These are phyloP conservation scores for Sporothrix protearum DNA, from an alignment of 2,329 filamentous ascomycete species.

Conservation along the genomic window DNA sequence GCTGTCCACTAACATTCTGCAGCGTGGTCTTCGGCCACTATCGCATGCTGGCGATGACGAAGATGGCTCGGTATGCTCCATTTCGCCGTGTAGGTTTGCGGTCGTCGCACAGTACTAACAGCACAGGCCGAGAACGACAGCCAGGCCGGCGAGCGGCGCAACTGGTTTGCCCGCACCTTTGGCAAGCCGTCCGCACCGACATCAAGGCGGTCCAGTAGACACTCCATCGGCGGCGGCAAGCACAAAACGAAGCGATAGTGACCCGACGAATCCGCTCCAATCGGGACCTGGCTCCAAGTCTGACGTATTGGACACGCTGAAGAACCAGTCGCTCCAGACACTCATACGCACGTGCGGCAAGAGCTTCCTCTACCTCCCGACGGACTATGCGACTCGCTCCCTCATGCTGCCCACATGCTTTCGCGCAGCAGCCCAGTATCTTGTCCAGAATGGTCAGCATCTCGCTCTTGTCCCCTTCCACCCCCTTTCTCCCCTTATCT, in stretches of 20 bases:
- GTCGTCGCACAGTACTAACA: background rate
- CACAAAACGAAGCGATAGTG: constrained; percentile 56
- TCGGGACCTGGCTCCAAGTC: constrained; percentile 43
- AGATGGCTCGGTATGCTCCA: background rate
- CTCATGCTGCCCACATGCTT: constrained; percentile 63
- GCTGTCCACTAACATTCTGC: constrained; percentile 13
- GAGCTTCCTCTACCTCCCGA: constrained; percentile 58
- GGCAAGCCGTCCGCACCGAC: constrained; percentile 32
- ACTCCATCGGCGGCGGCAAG: constrained; percentile 35
- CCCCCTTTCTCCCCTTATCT: background rate
- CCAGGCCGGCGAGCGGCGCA: constrained; percentile 27
- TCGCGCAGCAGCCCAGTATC: constrained; percentile 61
- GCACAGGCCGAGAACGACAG: constrained; percentile 17
- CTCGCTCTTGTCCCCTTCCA: too few species aligned
- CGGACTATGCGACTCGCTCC: constrained; percentile 55
- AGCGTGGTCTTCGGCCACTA: constrained; percentile 53
- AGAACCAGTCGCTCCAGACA: constrained; percentile 52
- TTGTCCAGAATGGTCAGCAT: constrained; percentile 55
- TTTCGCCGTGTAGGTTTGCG: background rate
- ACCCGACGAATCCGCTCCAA: constrained; percentile 40
- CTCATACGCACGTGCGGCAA: constrained; percentile 62
- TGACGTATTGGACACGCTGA: constrained; percentile 43
- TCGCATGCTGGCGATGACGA: constrained; percentile 37
- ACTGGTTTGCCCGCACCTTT: constrained; percentile 37
- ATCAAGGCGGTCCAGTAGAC: constrained; percentile 22